Evolutionary conservation across 805 yeast species (phyloP).

Genomic region (Cyberlindnera veronae): DNA sequence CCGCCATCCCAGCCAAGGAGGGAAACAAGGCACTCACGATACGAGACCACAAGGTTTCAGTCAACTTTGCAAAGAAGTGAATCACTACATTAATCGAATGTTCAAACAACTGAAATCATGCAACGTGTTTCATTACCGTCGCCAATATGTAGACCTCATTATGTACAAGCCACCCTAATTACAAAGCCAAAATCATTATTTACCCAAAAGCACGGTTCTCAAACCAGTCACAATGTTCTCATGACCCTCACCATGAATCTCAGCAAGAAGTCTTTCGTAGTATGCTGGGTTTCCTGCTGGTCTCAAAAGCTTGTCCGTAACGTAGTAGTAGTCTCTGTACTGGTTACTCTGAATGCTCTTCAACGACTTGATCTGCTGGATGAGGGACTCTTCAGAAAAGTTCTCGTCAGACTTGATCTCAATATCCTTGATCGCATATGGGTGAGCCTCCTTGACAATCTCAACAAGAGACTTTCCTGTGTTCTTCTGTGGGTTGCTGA

Average conservation of each 20-base stretch:
- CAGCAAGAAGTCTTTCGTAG: constrained; percentile 65
- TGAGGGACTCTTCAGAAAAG: constrained; percentile 44
- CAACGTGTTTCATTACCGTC: constrained; percentile 4
- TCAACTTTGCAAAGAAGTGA: constrained; percentile 22
- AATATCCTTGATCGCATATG: constrained; percentile 40
- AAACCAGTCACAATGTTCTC: constrained; percentile 64
- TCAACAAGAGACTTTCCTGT: constrained; percentile 36
- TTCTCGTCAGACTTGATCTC: constrained; percentile 43
- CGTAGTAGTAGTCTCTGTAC: constrained; percentile 58
- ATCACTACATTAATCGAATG: background rate
- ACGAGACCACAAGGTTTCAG: constrained; percentile 8
- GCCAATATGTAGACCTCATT: no score
- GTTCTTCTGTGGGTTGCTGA: constrained; percentile 38
- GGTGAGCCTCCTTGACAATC: constrained; percentile 44
- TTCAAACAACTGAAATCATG: background rate
- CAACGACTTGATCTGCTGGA: constrained; percentile 55
- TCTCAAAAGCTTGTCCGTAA: constrained; percentile 59
- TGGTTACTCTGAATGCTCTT: constrained; percentile 56
- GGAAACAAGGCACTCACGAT: constrained; percentile 21
- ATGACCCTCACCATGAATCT: constrained; percentile 66
- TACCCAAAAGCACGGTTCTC: constrained; percentile 75
- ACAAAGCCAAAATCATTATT: constrained; percentile 30
- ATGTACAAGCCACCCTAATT: background rate
- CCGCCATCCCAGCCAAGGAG: constrained; percentile 44
- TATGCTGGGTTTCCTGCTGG: constrained; percentile 89